A percentile compares a stretch with the other conserved stretches of the same genome.
phyloP scores from a whole-genome alignment of 2,329 filamentous ascomycete genomes.

The Aspergillus fischeri region DNA sequence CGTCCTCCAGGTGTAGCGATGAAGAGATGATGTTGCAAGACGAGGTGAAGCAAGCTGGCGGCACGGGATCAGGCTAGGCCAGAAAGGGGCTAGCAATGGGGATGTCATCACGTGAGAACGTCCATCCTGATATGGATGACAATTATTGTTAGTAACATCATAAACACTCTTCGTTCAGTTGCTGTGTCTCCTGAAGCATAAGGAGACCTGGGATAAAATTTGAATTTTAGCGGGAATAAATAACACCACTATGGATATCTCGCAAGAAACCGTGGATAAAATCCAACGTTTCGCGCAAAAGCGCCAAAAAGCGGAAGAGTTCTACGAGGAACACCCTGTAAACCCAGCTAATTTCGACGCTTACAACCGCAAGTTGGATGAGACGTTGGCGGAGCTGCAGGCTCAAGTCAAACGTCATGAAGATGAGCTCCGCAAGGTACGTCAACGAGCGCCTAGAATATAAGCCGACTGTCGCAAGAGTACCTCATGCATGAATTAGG shows the following conservation, averaged over 20 bases:
- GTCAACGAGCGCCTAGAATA: constrained; percentile 1
- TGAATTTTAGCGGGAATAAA: background rate
- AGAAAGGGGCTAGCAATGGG: constrained; percentile 4
- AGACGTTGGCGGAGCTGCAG: constrained; percentile 65
- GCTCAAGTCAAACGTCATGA: constrained; percentile 47
- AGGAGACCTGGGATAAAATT: background rate
- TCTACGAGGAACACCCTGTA: constrained; percentile 26
- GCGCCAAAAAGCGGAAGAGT: constrained; percentile 32
- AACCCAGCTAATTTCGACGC: constrained; percentile 26
- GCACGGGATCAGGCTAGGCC: constrained; percentile 22
- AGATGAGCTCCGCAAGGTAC: constrained; percentile 44
- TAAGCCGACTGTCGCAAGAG: background rate
- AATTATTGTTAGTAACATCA: background rate
- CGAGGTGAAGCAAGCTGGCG: constrained; percentile 13
- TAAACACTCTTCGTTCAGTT: background rate
- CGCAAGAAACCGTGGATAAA: constrained; percentile 29
- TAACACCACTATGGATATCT: constrained; percentile 23
- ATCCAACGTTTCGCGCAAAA: constrained; percentile 33
- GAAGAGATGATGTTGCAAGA: constrained; percentile 23
- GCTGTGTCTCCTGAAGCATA: background rate
- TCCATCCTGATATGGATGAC: constrained; percentile 1
- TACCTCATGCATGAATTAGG: background rate
- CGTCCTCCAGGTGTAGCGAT: constrained; percentile 1
- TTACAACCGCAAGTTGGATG: constrained; percentile 50
- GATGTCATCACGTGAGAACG: constrained; percentile 10